phyloP scores from a whole-genome alignment of 768 basidiomycete species.

The Baorangia bicolor region DNA sequence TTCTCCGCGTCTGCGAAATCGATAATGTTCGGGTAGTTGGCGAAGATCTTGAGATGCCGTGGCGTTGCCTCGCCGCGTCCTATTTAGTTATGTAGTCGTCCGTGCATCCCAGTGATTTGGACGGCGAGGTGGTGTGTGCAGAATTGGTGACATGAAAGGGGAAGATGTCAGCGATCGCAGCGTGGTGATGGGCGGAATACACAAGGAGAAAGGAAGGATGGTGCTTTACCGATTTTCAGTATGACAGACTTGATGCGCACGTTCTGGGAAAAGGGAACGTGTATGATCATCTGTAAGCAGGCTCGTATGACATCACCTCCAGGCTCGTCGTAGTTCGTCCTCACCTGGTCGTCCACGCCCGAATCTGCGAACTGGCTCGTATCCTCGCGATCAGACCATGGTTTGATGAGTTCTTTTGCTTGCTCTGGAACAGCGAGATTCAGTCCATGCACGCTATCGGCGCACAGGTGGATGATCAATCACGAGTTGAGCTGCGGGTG shows the following conservation, averaged over 20 bases:
- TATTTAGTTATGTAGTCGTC: conserved; percentile 24
- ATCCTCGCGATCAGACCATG: conserved; percentile 77
- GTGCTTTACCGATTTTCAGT: conserved; percentile 65
- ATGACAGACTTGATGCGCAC: conserved; percentile 74
- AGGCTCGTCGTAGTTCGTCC: conserved; percentile 13
- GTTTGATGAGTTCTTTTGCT: conserved; percentile 74
- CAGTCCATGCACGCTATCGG: conserved; percentile 69
- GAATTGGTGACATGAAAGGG: conserved; percentile 3
- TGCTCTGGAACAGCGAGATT: conserved; percentile 81
- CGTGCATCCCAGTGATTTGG: conserved; percentile 3
- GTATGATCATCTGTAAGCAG: conserved; percentile 64
- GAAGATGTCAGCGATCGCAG: conserved; percentile 9
- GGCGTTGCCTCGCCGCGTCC: conserved; percentile 80
- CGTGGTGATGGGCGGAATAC: conserved; percentile 9
- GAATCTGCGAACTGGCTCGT: conserved; percentile 67
- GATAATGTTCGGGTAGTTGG: conserved; percentile 71
- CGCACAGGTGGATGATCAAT: not conserved
- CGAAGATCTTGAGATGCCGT: conserved; percentile 70
- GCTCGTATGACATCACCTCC: conserved; percentile 13
- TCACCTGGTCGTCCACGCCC: conserved; percentile 82
- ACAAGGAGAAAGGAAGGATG: conserved; percentile 4
- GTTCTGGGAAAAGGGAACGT: conserved; percentile 77
- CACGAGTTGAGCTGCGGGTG: not conserved
- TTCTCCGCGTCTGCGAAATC: conserved; percentile 75
- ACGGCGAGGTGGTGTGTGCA: conserved; percentile 4